Conservation (phyloP, 225 moss, liverwort and hornwort genomes). For the Lunularia cruciata region DNA sequence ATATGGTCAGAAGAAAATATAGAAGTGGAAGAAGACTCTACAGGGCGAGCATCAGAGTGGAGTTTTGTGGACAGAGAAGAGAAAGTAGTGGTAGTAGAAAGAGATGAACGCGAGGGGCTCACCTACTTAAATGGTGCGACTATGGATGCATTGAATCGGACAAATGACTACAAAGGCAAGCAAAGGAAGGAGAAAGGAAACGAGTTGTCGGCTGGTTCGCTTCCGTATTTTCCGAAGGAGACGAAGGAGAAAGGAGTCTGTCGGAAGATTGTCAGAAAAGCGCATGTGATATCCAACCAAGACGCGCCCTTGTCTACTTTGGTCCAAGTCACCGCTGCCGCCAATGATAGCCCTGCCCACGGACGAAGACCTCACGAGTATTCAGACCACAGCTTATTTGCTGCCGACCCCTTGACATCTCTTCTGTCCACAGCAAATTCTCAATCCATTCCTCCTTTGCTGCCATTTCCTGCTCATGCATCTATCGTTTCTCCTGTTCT, state of each 20-base stretch:
- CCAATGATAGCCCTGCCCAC: not conserved
- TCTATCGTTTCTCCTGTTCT: not conserved
- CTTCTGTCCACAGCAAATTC: not conserved
- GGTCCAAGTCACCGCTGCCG: not conserved
- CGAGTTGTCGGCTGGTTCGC: not conserved
- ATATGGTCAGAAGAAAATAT: not conserved
- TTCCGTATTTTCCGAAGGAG: not conserved
- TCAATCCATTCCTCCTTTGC: slow-evolving; percentile 3
- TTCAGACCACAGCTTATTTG: not conserved
- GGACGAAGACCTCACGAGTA: not conserved
- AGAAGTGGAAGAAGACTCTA: slow-evolving; percentile 1
- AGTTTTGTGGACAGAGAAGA: not conserved
- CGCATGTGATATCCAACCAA: not conserved
- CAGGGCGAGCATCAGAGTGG: slow-evolving; percentile 1
- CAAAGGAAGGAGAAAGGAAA: slow-evolving; percentile 10
- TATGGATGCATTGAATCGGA: slow-evolving; percentile 9
- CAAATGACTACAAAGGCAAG: slow-evolving; percentile 14
- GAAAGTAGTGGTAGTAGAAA: not conserved
- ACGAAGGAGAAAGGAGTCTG: slow-evolving; percentile 1
- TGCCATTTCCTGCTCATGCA: not conserved
- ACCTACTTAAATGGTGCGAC: not conserved
- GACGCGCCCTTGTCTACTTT: slow-evolving; percentile 1
- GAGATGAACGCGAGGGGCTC: not conserved
- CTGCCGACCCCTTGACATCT: slow-evolving; percentile 2
- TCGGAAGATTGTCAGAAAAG: not conserved